Evolutionary conservation across 768 basidiomycete genomes (phyloP).

Genomic region (Leccinum longicurvipes): DNA sequence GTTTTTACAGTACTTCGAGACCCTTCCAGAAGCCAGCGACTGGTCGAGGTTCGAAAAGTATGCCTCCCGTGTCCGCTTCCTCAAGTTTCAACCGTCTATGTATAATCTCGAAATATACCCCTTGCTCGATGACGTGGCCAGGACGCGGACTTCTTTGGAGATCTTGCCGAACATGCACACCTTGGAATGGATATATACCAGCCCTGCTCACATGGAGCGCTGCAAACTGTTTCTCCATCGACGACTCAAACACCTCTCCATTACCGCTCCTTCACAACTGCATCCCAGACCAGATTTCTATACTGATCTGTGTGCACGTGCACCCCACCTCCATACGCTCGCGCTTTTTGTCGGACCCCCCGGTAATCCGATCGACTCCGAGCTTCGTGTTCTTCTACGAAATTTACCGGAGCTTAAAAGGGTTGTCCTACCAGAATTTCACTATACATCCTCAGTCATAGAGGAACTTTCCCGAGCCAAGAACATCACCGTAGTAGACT

Average conservation of each 20-base stretch:
- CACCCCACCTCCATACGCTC: conserved; percentile 48
- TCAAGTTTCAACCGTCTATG: conserved; percentile 23
- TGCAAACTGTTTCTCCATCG: conserved; percentile 58
- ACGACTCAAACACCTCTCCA: conserved; percentile 40
- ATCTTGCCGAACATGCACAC: conserved; percentile 54
- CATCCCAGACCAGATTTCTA: conserved; percentile 22
- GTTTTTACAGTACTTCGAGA: conserved; percentile 37
- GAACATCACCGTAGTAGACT: conserved; percentile 48
- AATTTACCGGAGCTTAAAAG: conserved; percentile 44
- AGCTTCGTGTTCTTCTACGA: conserved; percentile 38
- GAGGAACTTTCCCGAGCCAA: conserved; percentile 43
- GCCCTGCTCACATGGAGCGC: conserved; percentile 28
- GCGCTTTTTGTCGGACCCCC: conserved; percentile 44
- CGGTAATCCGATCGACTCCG: conserved; percentile 39
- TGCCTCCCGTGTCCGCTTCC: conserved; percentile 43
- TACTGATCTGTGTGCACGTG: conserved; percentile 43
- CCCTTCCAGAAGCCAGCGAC: conserved; percentile 42
- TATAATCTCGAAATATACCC: conserved; percentile 15
- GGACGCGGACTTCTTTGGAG: conserved; percentile 49
- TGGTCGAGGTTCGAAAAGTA: conserved; percentile 59
- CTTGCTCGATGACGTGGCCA: conserved; percentile 49
- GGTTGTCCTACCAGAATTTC: conserved; percentile 51
- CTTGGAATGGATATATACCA: conserved; percentile 44
- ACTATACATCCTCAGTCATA: conserved; percentile 45
- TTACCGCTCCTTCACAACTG: conserved; percentile 25